Conservation (phyloP, 192 early-diverging fungal species). For the Backusella australiensis region DNA sequence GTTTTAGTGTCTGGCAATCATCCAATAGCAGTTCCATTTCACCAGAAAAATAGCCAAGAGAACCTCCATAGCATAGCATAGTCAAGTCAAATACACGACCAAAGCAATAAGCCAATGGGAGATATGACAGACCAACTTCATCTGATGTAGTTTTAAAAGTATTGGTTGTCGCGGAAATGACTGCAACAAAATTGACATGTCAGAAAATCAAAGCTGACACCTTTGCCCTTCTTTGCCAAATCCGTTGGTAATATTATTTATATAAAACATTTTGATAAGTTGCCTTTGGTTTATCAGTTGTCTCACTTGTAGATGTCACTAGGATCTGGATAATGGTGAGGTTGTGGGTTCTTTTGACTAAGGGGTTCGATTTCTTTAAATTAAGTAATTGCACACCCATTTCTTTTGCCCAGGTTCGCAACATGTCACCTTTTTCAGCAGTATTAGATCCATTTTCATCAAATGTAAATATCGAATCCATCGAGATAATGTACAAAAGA, state of each 20-base stretch:
- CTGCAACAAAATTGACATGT: slow-evolving; percentile 62
- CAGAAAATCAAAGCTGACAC: neutral
- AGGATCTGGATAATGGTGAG: slow-evolving; percentile 52
- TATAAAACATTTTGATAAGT: neutral
- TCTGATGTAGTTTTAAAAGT: slow-evolving; percentile 9
- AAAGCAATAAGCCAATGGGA: slow-evolving; percentile 89
- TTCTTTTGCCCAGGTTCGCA: too few relatives aligned
- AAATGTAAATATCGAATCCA: slow-evolving; percentile 62
- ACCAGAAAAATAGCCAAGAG: slow-evolving; percentile 77
- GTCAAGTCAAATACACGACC: slow-evolving; percentile 66
- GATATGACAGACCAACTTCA: slow-evolving; percentile 53
- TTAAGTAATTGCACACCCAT: slow-evolving; percentile 50
- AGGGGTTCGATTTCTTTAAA: neutral
- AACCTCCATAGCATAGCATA: slow-evolving; percentile 52
- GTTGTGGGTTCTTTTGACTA: neutral
- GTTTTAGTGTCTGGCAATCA: slow-evolving; percentile 75
- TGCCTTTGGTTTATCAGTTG: slow-evolving; percentile 48
- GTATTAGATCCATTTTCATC: slow-evolving; percentile 50
- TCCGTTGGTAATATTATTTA: neutral
- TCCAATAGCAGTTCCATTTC: slow-evolving; percentile 71
- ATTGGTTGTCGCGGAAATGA: slow-evolving; percentile 23
- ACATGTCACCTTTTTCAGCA: slow-evolving; percentile 42
- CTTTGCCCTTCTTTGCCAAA: neutral
- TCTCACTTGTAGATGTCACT: slow-evolving; percentile 59
- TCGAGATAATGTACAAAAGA: slow-evolving; percentile 70